Conservation (phyloP, 805 yeast genomes). For the Nakazawaea holstii region DNA sequence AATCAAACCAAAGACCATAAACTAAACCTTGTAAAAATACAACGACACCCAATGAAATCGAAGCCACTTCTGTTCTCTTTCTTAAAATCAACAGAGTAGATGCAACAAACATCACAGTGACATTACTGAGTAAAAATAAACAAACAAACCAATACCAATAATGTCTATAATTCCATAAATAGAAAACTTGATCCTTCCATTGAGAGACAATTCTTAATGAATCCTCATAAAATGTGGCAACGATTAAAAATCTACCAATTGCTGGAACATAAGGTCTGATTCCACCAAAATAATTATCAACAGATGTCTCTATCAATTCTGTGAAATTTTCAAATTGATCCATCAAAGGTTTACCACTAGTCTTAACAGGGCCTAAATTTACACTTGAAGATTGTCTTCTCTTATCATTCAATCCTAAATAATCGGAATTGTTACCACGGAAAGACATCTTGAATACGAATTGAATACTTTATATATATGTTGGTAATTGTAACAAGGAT, state of each 20-base stretch:
- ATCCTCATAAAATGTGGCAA: conserved; percentile 92
- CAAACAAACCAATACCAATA: conserved; percentile 73
- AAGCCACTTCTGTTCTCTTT: conserved; percentile 64
- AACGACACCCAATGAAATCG: conserved; percentile 62
- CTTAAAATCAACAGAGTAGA: conserved; percentile 68
- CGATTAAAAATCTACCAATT: conserved; percentile 84
- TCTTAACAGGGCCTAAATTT: conserved; percentile 8
- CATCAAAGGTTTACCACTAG: conserved; percentile 21
- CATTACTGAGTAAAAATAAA: conserved; percentile 59
- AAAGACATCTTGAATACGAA: conserved; percentile 2
- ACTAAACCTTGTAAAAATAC: conserved; percentile 80
- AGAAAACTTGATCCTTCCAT: conserved; percentile 89
- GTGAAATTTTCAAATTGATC: conserved; percentile 44
- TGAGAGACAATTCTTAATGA: conserved; percentile 76
- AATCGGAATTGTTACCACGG: conserved; percentile 7
- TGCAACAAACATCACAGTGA: conserved; percentile 65
- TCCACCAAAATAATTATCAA: conserved; percentile 45
- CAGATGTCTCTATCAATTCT: conserved; percentile 46
- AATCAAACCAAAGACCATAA: conserved; percentile 81
- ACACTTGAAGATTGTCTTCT: neutral
- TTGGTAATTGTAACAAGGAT: neutral
- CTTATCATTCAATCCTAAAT: neutral
- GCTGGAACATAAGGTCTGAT: conserved; percentile 77
- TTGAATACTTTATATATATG: too few species aligned
- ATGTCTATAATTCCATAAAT: conserved; percentile 73